Percentiles rank a stretch among this genome's conserved stretches.
Evolutionary conservation across 768 basidiomycete species (phyloP).

Genomic region (Nidularia pulvinata): DNA sequence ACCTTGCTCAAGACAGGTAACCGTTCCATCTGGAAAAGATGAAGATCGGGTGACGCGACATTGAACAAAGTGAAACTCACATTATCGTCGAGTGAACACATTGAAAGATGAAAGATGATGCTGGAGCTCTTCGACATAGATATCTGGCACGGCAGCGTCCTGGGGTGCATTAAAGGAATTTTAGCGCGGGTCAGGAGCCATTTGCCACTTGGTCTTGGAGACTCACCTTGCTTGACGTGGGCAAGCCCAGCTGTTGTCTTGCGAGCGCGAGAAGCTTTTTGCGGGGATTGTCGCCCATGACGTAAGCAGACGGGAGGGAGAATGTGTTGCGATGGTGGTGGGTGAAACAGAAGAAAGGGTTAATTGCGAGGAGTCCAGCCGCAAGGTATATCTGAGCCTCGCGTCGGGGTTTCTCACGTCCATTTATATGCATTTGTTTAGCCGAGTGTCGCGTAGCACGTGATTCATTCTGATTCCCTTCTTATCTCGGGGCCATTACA

Average conservation of each 20-base stretch:
- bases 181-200: too few relatives aligned
- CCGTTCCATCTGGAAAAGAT: slow-evolving; percentile 31
- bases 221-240: not conserved
- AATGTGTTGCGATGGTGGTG: not conserved
- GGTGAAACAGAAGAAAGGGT: not conserved
- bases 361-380: too few relatives aligned
- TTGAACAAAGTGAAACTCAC: slow-evolving; percentile 16
- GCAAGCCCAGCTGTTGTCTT: slow-evolving; percentile 7
- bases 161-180: not conserved
- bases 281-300: not conserved
- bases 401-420: not conserved
- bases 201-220: too few relatives aligned
- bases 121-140: slow-evolving; percentile 31
- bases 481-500: too few relatives aligned
- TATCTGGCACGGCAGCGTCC: slow-evolving; percentile 19
- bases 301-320: not conserved
- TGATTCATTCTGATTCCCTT: too few relatives aligned
- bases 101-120: slow-evolving; percentile 20
- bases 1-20: slow-evolving; percentile 45
- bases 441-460: too few relatives aligned
- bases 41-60: not conserved
- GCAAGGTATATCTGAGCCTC: not conserved
- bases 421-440: not conserved
- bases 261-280: slow-evolving; percentile 2
- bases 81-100: slow-evolving; percentile 29